These are phyloP conservation scores for Venturia asperata DNA, from an alignment of 2,329 filamentous ascomycete species.

Conservation along the genomic window DNA sequence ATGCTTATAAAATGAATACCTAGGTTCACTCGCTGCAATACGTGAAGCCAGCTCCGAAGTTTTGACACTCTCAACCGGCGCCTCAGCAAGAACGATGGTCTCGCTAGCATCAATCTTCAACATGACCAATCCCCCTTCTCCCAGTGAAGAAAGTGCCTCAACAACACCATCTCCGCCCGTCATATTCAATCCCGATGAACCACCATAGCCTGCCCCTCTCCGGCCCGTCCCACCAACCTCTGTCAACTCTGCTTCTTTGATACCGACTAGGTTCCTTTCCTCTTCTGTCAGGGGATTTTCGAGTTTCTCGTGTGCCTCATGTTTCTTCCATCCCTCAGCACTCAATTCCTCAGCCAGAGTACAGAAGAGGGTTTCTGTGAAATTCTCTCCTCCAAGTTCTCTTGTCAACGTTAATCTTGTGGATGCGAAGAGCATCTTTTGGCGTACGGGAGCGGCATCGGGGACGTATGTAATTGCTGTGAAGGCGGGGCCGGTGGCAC, in stretches of 20 bases:
- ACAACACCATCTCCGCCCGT: constrained; percentile 56
- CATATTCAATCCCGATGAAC: constrained; percentile 40
- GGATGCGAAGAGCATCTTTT: constrained; percentile 80
- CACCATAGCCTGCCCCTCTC: constrained; percentile 38
- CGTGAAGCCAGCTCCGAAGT: constrained; percentile 51
- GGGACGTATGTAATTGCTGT: constrained; percentile 72
- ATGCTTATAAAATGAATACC: constrained; percentile 72
- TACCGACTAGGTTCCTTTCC: constrained; percentile 62
- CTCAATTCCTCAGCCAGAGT: constrained; percentile 65
- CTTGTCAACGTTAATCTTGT: constrained; percentile 68
- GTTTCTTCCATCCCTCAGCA: constrained; percentile 60
- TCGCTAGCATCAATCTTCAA: constrained; percentile 50
- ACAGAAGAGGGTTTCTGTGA: constrained; percentile 67
- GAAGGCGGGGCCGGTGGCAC: constrained; percentile 31
- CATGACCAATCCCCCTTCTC: constrained; percentile 34
- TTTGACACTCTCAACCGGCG: constrained; percentile 23
- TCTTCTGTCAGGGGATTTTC: constrained; percentile 71
- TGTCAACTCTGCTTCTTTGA: constrained; percentile 68
- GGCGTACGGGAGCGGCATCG: constrained; percentile 68
- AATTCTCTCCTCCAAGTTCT: constrained; percentile 71
- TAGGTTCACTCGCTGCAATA: constrained; percentile 62
- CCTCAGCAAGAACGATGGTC: constrained; percentile 26
- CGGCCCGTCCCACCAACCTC: constrained; percentile 60
- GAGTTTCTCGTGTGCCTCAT: constrained; percentile 57
- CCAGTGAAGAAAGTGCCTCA: constrained; percentile 55